These are phyloP conservation scores for Aspergillus aculeatus DNA, from an alignment of 2,329 filamentous ascomycete species.

Conservation along the genomic window DNA sequence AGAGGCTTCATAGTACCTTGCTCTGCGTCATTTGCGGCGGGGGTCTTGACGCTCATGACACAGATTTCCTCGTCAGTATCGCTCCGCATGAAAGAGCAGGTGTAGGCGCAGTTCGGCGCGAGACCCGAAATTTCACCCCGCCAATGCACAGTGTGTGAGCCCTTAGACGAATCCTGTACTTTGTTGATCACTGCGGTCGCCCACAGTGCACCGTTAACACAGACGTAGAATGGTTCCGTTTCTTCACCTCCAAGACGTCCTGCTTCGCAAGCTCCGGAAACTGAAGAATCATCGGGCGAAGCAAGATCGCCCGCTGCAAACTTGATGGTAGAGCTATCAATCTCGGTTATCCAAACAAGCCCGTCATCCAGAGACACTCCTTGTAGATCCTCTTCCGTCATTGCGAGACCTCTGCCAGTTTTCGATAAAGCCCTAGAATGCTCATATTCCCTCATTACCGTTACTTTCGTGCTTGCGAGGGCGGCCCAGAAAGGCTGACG, in stretches of 20 bases:
- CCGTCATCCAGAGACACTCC: slow-evolving; percentile 43
- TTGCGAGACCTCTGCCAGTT: slow-evolving; percentile 38
- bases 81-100: slow-evolving; percentile 60
- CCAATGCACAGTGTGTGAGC: slow-evolving; percentile 51
- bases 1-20: slow-evolving; percentile 45
- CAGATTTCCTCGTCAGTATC: slow-evolving; percentile 59
- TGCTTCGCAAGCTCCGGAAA: slow-evolving; percentile 29
- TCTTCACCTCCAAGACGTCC: slow-evolving; percentile 29
- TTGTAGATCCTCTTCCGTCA: slow-evolving; percentile 45
- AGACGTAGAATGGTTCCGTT: slow-evolving; percentile 62
- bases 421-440: slow-evolving; percentile 60
- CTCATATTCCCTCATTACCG: slow-evolving; percentile 87
- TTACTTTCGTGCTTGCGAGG: slow-evolving; percentile 92
- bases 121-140: slow-evolving; percentile 64
- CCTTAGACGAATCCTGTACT: slow-evolving; percentile 45
- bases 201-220: slow-evolving; percentile 65
- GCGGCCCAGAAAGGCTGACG: slow-evolving; percentile 93
- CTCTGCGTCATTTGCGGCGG: slow-evolving; percentile 57
- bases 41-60: slow-evolving; percentile 62
- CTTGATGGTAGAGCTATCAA: slow-evolving; percentile 48
- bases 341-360: slow-evolving; percentile 48
- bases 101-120: slow-evolving; percentile 63
- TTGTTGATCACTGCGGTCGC: slow-evolving; percentile 58
- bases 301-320: slow-evolving; percentile 47
- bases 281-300: slow-evolving; percentile 32